A percentile compares a stretch with the other conserved stretches of the same genome.
These are phyloP conservation scores for Phytophthora boehmeriae DNA, from an alignment of 352 stramenopile species.

Conservation along the genomic window DNA sequence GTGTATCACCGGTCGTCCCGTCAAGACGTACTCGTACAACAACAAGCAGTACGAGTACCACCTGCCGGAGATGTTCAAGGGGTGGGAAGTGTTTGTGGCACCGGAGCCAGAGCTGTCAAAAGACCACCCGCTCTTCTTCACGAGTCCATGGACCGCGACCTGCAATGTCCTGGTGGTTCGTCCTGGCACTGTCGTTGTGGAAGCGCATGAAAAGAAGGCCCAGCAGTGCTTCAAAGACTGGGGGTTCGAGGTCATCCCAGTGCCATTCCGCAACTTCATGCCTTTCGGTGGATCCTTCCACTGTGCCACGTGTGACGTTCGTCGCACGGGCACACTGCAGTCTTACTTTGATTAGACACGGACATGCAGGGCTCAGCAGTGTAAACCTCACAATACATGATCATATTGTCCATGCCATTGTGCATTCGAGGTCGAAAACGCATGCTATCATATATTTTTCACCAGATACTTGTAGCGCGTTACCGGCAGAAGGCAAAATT, in stretches of 20 bases:
- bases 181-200: constrained; percentile 81
- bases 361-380: no score
- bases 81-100: constrained; percentile 90
- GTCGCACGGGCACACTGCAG: constrained; percentile 79
- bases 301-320: constrained; percentile 88
- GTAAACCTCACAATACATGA: no score
- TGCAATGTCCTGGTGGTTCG: constrained; percentile 91
- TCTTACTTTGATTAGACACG: constrained; percentile 79
- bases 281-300: constrained; percentile 91
- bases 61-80: constrained; percentile 91
- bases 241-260: constrained; percentile 88
- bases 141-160: constrained; percentile 89
- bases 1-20: constrained; percentile 84
- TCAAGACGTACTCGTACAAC: constrained; percentile 91
- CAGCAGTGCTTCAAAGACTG: constrained; percentile 88
- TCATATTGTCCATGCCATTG: no score
- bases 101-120: constrained; percentile 80
- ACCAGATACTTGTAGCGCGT: no score
- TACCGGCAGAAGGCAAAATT: no score
- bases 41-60: constrained; percentile 88
- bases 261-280: constrained; percentile 92
- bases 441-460: no score
- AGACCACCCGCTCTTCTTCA: constrained; percentile 89
- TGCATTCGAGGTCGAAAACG: no score
- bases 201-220: constrained; percentile 84